These are phyloP conservation scores for Aspergillus biplanus DNA, from an alignment of 495 filamentous ascomycete genomes.

Conservation along the genomic window DNA sequence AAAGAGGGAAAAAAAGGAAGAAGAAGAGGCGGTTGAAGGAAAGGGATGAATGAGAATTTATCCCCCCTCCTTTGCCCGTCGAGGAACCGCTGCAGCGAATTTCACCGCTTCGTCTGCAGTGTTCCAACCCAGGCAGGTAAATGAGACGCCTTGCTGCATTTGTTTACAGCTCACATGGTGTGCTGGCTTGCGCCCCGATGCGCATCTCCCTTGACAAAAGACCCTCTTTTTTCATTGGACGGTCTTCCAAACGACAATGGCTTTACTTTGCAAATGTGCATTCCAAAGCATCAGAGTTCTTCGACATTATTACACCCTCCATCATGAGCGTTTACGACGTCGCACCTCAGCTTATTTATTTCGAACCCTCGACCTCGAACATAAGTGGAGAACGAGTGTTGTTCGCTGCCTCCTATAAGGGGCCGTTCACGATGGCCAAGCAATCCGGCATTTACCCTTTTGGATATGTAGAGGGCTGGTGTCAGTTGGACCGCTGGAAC, in stretches of 20 bases:
- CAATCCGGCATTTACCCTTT: slow-evolving; percentile 27
- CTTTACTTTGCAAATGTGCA: slow-evolving; percentile 7
- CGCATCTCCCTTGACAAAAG: slow-evolving; percentile 16
- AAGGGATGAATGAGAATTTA: slow-evolving; percentile 13
- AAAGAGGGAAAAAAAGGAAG: slow-evolving; percentile 12
- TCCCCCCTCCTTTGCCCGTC: not conserved
- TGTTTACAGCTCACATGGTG: slow-evolving; percentile 34
- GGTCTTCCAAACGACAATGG: slow-evolving; percentile 26
- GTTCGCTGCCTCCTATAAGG: slow-evolving; percentile 27
- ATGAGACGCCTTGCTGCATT: slow-evolving; percentile 22
- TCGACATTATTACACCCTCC: slow-evolving; percentile 18
- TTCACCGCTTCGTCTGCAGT: slow-evolving; percentile 26
- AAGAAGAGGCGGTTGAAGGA: slow-evolving; percentile 1
- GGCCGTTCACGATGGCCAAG: slow-evolving; percentile 24
- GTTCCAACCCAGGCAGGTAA: slow-evolving; percentile 20
- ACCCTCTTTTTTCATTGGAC: slow-evolving; percentile 21
- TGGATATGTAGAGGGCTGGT: slow-evolving; percentile 26
- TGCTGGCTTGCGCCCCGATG: slow-evolving; percentile 31
- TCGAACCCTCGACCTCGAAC: slow-evolving; percentile 11
- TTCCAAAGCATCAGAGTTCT: slow-evolving; percentile 21
- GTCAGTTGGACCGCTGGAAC: slow-evolving; percentile 27
- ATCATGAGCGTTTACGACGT: slow-evolving; percentile 30
- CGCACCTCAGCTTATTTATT: slow-evolving; percentile 44
- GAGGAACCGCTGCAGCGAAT: slow-evolving; percentile 7
- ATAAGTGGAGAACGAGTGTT: not conserved